Evolutionary conservation across 495 filamentous ascomycete species (phyloP).

Genomic region (Xylaria acuta): DNA sequence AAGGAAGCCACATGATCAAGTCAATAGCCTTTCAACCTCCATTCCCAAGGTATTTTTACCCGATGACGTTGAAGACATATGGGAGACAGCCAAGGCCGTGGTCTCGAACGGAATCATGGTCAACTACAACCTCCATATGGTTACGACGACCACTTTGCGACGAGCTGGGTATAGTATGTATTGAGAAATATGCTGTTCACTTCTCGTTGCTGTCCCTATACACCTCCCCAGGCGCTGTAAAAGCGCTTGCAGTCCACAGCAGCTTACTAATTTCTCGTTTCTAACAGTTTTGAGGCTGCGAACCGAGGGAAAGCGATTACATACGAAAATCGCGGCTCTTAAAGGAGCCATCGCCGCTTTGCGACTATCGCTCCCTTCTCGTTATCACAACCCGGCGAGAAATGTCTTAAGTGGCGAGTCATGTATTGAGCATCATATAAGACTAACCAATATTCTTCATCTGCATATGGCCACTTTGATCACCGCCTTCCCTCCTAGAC

Average conservation of each 20-base stretch:
- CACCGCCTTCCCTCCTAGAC: constrained; percentile 18
- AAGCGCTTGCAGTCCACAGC: not conserved
- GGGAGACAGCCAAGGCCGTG: constrained; percentile 34
- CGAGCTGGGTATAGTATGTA: constrained; percentile 32
- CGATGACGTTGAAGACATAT: constrained; percentile 34
- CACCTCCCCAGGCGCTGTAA: not conserved
- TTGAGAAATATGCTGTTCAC: not conserved
- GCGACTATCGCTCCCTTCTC: constrained; percentile 33
- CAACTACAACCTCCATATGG: constrained; percentile 38
- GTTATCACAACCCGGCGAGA: constrained; percentile 36
- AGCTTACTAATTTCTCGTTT: constrained; percentile 26
- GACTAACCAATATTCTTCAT: constrained; percentile 35
- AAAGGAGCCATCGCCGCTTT: constrained; percentile 29
- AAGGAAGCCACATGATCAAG: constrained; percentile 21
- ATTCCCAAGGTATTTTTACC: constrained; percentile 33
- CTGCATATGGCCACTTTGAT: constrained; percentile 32
- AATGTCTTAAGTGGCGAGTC: constrained; percentile 34
- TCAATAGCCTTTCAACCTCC: constrained; percentile 10
- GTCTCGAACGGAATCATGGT: constrained; percentile 26
- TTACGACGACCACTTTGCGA: constrained; percentile 37
- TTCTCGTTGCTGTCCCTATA: not conserved
- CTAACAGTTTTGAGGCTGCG: constrained; percentile 10
- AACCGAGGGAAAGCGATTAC: constrained; percentile 25
- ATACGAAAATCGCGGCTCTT: constrained; percentile 15
- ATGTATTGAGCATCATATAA: constrained; percentile 29